Evolutionary conservation across 2,329 filamentous ascomycete species (phyloP).

Genomic region (Cordyceps tenuipes): DNA sequence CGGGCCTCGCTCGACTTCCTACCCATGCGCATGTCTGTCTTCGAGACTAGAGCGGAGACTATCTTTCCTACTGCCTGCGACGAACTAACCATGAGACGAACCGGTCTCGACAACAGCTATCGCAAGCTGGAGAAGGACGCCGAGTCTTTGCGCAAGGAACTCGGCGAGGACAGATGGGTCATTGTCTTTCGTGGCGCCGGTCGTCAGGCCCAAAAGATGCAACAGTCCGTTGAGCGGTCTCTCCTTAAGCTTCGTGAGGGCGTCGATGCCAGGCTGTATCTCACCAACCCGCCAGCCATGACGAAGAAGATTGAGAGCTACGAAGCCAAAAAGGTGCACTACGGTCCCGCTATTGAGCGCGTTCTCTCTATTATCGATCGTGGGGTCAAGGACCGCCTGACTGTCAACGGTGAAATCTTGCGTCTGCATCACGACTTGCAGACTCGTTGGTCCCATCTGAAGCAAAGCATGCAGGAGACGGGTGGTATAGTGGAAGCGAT

Average conservation of each 20-base stretch:
- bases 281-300: conserved; percentile 61
- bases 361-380: conserved; percentile 90
- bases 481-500: conserved; percentile 69
- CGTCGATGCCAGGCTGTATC: conserved; percentile 64
- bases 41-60: conserved; percentile 65
- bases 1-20: conserved; percentile 90
- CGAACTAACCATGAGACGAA: conserved; percentile 70
- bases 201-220: conserved; percentile 90
- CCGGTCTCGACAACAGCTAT: conserved; percentile 74
- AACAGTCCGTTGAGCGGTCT: conserved; percentile 85
- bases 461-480: conserved; percentile 68
- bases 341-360: conserved; percentile 84
- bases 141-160: conserved; percentile 77
- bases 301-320: conserved; percentile 85
- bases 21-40: conserved; percentile 86
- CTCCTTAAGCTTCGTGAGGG: conserved; percentile 73
- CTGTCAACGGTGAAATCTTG: conserved; percentile 91
- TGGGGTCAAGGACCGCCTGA: conserved; percentile 90
- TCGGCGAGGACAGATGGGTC: conserved; percentile 94
- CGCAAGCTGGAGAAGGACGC: conserved; percentile 84
- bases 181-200: conserved; percentile 91
- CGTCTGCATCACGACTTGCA: conserved; percentile 80
- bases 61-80: conserved; percentile 87
- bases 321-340: conserved; percentile 90
- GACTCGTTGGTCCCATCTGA: conserved; percentile 69